phyloP scores from a whole-genome alignment of 148 eudicot species.

The Nyssa sinensis region DNA sequence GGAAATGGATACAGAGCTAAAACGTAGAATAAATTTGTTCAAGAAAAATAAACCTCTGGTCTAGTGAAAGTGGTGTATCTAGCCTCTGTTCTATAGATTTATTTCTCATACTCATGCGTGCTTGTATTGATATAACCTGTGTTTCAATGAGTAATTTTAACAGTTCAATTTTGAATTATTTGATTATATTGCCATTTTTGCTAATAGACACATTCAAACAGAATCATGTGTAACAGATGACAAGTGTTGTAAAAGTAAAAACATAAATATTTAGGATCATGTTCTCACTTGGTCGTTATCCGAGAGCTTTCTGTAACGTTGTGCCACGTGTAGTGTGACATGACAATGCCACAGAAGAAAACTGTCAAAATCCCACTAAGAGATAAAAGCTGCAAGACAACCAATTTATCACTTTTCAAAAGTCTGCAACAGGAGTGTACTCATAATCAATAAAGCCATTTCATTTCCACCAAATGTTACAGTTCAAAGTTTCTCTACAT shows the following conservation, averaged over 20 bases:
- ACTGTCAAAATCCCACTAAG: slow-evolving; percentile 79
- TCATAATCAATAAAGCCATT: not conserved
- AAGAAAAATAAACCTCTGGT: not conserved
- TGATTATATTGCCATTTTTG: not conserved
- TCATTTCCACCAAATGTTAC: not conserved
- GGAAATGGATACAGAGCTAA: not conserved
- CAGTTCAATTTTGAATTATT: not conserved
- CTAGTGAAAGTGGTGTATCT: not conserved
- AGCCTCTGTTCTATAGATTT: not conserved
- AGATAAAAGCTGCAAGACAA: slow-evolving; percentile 64
- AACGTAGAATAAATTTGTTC: slow-evolving; percentile 2
- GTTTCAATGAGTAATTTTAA: not conserved
- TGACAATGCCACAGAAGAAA: slow-evolving; percentile 71
- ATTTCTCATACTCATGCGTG: not conserved
- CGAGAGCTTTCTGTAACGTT: slow-evolving; percentile 80
- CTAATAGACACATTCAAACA: not conserved
- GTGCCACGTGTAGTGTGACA: slow-evolving; percentile 91
- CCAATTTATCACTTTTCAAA: not conserved
- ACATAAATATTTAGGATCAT: not conserved
- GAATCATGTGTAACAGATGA: not conserved
- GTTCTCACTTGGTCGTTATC: slow-evolving; percentile 70
- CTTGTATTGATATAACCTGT: not conserved
- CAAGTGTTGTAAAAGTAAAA: not conserved
- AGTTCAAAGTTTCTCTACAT: not conserved
- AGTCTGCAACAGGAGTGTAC: not conserved